Evolutionary conservation across 1,139 yeast species (phyloP), one percentile per base, ranked within the genome.

Genomic region (Saccharomycopsis hybrid): DNA sequence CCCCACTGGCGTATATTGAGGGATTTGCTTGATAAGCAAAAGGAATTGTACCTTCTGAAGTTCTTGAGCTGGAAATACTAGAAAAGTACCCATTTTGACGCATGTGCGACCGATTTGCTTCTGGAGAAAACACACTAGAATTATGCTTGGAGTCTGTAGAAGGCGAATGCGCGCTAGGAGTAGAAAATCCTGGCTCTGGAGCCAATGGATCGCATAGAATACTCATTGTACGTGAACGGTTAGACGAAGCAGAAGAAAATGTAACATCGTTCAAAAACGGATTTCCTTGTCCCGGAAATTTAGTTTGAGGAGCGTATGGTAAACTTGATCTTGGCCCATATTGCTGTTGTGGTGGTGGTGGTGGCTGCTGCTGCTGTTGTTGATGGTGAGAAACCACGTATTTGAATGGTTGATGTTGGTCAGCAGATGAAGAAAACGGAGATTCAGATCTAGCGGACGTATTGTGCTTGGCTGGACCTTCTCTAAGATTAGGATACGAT

Each of bases 131-230:
- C n/a, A 42, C 30, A 5, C 25, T 13, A 9, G 33, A 9, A 5
- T n/a, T 32, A 18, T 8, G 29, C 9, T 25, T 29, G 5, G 49
- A 46, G 3, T 46, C 50, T 11, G 40, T 5, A 27, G 46, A 41
- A 13, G 51, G 50, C 5, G 30, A 36, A 29, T 38, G n/a, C 2
- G 27, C n/a, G 3, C 36, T 41, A 9, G 45, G 28, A 9, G 32
- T 36, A 5, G 36, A 31, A 27, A 35, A 36, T 5, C 18, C 43
- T 8, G 55, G 55, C n/a, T 43, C 50, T 3, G 53, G 55, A n/a
- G 53, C 55, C 18, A 52, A 39, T 8, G 55, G 55, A 36, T 52
- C 55, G 35, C 53, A 50, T 2, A 50, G 31, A n/a, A 52, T 47
- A 35, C 55, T 52, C 55, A 50, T 52, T 9, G 47, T 43, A 5